Evolutionary conservation across 495 filamentous ascomycete species (phyloP).

Genomic region (Neurospora pannonica): DNA sequence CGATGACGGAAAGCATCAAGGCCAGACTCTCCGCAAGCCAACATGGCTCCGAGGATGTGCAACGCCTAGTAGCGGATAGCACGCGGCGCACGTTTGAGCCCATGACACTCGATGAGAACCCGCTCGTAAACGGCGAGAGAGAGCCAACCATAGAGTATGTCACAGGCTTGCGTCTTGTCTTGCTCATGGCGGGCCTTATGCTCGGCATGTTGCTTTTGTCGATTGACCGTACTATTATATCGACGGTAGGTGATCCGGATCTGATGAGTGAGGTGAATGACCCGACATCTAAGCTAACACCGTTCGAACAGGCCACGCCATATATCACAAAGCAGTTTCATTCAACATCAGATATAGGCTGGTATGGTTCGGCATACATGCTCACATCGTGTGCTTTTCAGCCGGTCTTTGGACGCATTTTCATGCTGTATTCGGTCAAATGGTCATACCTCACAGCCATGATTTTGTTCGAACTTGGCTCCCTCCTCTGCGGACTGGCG

Average conservation of each 20-base stretch:
- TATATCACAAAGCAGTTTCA: conserved; percentile 38
- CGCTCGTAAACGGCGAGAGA: neutral
- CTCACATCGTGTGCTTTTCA: conserved; percentile 35
- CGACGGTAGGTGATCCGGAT: conserved; percentile 21
- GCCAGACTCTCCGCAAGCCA: conserved; percentile 4
- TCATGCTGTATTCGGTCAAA: conserved; percentile 36
- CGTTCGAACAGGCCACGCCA: conserved; percentile 13
- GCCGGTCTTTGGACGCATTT: conserved; percentile 44
- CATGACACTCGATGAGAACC: neutral
- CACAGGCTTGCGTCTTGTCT: conserved; percentile 18
- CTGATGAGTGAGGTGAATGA: neutral
- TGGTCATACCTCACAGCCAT: conserved; percentile 31
- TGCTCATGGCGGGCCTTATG: conserved; percentile 27
- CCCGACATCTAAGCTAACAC: neutral
- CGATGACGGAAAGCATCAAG: conserved; percentile 17
- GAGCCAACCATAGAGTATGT: conserved; percentile 12
- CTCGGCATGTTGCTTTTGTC: conserved; percentile 31
- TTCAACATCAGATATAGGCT: conserved; percentile 40
- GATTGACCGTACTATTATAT: conserved; percentile 35
- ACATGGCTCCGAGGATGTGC: neutral
- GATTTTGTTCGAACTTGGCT: conserved; percentile 42
- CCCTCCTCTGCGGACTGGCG: conserved; percentile 46
- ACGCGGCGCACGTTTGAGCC: neutral
- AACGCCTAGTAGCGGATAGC: neutral
- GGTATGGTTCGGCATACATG: conserved; percentile 49